Evolutionary conservation across 257 asterid species (phyloP).

Genomic region (Nicotiana tomentosiformis): DNA sequence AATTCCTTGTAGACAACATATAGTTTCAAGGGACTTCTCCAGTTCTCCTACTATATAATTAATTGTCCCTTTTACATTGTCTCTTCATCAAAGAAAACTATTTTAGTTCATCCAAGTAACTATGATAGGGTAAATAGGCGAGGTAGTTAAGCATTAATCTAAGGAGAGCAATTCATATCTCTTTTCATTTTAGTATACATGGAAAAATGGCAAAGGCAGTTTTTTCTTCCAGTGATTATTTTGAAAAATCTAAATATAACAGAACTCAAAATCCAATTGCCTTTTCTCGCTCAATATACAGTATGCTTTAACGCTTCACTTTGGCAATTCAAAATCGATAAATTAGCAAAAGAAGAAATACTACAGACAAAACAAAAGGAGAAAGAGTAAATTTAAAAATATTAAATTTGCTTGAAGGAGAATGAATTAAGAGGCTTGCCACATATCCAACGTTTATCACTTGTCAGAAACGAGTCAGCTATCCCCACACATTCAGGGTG

Average conservation of each 20-base stretch:
- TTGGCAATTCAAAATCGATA: not conserved
- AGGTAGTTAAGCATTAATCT: not conserved
- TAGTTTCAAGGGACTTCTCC: not conserved
- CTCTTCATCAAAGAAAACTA: not conserved
- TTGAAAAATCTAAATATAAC: not conserved
- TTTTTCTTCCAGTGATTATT: not conserved
- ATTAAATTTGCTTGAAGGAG: not conserved
- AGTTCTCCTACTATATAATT: not conserved
- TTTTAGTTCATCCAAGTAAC: not conserved
- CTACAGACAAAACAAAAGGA: slow-evolving; percentile 1
- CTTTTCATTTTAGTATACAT: not conserved
- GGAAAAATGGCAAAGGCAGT: not conserved
- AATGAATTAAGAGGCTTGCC: slow-evolving; percentile 37
- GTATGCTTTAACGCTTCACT: not conserved
- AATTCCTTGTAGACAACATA: not conserved
- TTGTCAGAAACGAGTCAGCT: slow-evolving; percentile 37
- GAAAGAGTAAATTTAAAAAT: not conserved
- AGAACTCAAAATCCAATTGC: not conserved
- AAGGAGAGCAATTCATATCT: not conserved
- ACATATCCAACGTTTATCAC: slow-evolving; percentile 45
- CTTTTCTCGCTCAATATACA: not conserved
- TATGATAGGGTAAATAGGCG: not conserved
- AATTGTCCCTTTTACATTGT: not conserved
- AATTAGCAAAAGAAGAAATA: not conserved
- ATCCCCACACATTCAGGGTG: slow-evolving; percentile 57